Percentiles rank a stretch among this genome's conserved stretches.
Conservation (phyloP, 1,284 basidiomycete species). For the Irpex rosettiformis region DNA sequence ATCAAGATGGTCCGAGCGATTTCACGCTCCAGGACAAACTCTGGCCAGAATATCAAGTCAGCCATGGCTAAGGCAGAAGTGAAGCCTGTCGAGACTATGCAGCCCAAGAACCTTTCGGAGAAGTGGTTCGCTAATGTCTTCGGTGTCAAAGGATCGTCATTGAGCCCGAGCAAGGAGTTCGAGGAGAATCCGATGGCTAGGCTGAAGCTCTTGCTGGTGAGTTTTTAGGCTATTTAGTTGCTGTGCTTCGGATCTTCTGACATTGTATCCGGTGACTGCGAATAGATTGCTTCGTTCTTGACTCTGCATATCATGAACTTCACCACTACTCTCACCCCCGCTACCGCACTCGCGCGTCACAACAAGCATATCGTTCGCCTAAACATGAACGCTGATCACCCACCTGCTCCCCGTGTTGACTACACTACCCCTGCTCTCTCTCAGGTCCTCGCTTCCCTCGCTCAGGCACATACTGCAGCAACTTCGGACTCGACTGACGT, state of each 20-base stretch:
- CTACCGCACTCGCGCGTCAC: conserved; percentile 60
- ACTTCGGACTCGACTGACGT: conserved; percentile 26
- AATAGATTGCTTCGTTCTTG: conserved; percentile 80
- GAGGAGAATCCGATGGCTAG: conserved; percentile 80
- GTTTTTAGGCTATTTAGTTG: conserved; percentile 23
- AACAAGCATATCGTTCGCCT: conserved; percentile 25
- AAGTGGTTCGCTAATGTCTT: conserved; percentile 50
- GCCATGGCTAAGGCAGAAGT: conserved; percentile 19
- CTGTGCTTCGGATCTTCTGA: neutral
- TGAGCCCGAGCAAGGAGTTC: conserved; percentile 41
- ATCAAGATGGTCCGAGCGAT: conserved; percentile 34
- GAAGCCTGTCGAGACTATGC: conserved; percentile 6
- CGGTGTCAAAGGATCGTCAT: conserved; percentile 65
- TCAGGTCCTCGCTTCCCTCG: conserved; percentile 58
- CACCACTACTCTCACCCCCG: conserved; percentile 85
- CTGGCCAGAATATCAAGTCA: conserved; percentile 23
- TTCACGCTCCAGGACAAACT: conserved; percentile 27
- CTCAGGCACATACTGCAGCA: conserved; percentile 30
- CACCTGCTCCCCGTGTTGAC: conserved; percentile 53
- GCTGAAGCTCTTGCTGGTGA: conserved; percentile 84
- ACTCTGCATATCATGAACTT: conserved; percentile 90
- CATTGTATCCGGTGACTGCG: neutral
- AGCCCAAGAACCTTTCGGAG: conserved; percentile 33
- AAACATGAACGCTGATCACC: conserved; percentile 26
- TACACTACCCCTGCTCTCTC: conserved; percentile 59